Evolutionary conservation across 345 rosid genomes (phyloP).

Genomic region (Camelina hispida): DNA sequence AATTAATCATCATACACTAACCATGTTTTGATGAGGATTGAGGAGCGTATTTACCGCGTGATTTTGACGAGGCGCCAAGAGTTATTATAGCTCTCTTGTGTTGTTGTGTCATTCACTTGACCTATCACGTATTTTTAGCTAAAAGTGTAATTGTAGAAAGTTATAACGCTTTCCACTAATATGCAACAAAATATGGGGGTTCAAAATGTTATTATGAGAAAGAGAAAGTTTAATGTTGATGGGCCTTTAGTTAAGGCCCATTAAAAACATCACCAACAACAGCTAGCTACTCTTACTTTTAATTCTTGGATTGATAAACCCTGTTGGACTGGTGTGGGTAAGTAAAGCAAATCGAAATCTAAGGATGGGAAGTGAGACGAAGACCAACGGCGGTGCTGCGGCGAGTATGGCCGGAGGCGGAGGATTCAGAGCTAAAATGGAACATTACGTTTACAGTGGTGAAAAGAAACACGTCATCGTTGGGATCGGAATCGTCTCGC

Average conservation of each 20-base stretch:
- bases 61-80: background rate
- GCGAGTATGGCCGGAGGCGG: slow-evolving; percentile 35
- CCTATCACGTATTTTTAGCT: slow-evolving; percentile 5
- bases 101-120: background rate
- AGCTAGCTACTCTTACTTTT: background rate
- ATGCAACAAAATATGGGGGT: background rate
- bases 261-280: background rate
- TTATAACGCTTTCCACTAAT: background rate
- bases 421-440: slow-evolving; percentile 65
- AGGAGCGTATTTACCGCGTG: background rate
- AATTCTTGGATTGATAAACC: slow-evolving; percentile 15
- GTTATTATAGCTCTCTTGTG: background rate
- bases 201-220: background rate
- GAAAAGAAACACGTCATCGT: slow-evolving; percentile 85
- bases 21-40: background rate
- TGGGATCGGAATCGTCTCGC: slow-evolving; percentile 63
- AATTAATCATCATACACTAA: background rate
- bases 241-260: background rate
- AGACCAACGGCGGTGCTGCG: slow-evolving; percentile 18
- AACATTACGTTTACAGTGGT: slow-evolving; percentile 76
- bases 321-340: background rate
- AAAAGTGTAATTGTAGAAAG: background rate
- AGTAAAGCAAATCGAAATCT: slow-evolving; percentile 9
- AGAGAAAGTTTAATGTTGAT: background rate
- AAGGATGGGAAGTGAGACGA: slow-evolving; percentile 38